Evolutionary conservation across 305 asterid species (phyloP).

Genomic region (Lippia alba): DNA sequence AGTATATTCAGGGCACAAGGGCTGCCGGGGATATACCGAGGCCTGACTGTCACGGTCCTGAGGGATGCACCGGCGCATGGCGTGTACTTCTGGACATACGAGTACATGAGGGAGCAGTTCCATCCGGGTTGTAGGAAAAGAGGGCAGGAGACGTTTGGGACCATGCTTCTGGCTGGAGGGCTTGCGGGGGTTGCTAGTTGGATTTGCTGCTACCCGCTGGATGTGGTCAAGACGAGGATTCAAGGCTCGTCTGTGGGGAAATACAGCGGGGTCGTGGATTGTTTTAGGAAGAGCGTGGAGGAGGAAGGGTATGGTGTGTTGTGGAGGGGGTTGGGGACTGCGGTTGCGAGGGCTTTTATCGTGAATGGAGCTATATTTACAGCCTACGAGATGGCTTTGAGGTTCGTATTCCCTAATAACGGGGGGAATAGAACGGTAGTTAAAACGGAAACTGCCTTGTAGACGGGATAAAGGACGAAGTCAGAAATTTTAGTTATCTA

Average conservation of each 20-base stretch:
- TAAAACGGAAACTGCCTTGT: constrained; percentile 38
- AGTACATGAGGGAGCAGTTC: constrained; percentile 64
- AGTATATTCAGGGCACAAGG: constrained; percentile 60
- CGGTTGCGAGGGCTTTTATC: constrained; percentile 77
- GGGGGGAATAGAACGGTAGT: constrained; percentile 32
- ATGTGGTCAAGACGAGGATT: constrained; percentile 83
- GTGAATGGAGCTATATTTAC: constrained; percentile 86
- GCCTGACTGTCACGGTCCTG: constrained; percentile 66
- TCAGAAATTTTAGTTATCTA: neutral
- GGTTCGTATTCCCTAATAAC: constrained; percentile 44
- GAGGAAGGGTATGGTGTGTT: constrained; percentile 71
- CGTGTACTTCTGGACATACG: constrained; percentile 77
- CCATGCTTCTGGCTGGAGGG: constrained; percentile 93
- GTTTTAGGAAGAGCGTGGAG: constrained; percentile 63
- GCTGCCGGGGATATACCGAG: constrained; percentile 71
- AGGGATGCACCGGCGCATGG: constrained; percentile 88
- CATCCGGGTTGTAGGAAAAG: constrained; percentile 84
- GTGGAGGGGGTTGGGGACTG: constrained; percentile 88
- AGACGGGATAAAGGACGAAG: neutral
- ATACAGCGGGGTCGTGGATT: constrained; percentile 70
- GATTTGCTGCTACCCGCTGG: constrained; percentile 84
- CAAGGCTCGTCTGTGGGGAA: constrained; percentile 43
- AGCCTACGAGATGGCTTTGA: constrained; percentile 77
- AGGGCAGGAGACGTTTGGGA: constrained; percentile 66
- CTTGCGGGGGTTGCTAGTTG: constrained; percentile 93